Evolutionary conservation across 805 yeast species (phyloP).

Genomic region (Suhomyces emberorum): DNA sequence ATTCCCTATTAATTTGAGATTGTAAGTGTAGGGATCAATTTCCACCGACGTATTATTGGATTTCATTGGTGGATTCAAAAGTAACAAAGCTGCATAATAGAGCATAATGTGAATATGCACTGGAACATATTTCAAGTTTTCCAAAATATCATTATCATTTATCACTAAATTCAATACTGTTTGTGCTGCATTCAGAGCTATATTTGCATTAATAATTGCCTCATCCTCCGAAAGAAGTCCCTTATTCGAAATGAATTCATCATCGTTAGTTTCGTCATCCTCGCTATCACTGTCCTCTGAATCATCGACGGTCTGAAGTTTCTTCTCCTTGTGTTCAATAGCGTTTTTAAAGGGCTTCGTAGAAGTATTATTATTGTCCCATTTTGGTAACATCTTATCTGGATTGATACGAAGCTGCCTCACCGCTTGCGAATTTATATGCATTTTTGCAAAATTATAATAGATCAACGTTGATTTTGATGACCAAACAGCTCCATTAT

Average conservation of each 20-base stretch:
- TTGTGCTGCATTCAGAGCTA: conserved; percentile 62
- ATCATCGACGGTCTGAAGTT: conserved; percentile 1
- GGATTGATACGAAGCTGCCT: conserved; percentile 36
- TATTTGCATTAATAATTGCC: conserved; percentile 37
- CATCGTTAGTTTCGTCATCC: conserved; percentile 17
- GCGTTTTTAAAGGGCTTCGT: neutral
- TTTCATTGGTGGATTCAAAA: conserved; percentile 47
- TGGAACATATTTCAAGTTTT: conserved; percentile 60
- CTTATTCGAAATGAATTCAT: conserved; percentile 32
- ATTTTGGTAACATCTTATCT: conserved; percentile 29
- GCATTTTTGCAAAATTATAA: conserved; percentile 74
- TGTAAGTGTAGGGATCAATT: conserved; percentile 21
- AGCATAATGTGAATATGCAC: conserved; percentile 72
- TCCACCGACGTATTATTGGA: conserved; percentile 21
- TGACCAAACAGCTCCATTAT: conserved; percentile 58
- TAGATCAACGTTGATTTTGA: conserved; percentile 66
- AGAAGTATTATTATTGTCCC: conserved; percentile 16
- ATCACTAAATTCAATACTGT: conserved; percentile 58
- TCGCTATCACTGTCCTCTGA: conserved; percentile 16
- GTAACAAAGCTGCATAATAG: conserved; percentile 59
- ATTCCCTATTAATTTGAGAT: conserved; percentile 31
- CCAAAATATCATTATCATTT: conserved; percentile 55
- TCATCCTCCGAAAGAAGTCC: conserved; percentile 33
- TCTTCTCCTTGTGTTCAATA: neutral
- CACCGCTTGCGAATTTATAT: conserved; percentile 54